These are phyloP conservation scores for Aspergillus ruber DNA, from an alignment of 2,329 filamentous ascomycete species.

Conservation along the genomic window DNA sequence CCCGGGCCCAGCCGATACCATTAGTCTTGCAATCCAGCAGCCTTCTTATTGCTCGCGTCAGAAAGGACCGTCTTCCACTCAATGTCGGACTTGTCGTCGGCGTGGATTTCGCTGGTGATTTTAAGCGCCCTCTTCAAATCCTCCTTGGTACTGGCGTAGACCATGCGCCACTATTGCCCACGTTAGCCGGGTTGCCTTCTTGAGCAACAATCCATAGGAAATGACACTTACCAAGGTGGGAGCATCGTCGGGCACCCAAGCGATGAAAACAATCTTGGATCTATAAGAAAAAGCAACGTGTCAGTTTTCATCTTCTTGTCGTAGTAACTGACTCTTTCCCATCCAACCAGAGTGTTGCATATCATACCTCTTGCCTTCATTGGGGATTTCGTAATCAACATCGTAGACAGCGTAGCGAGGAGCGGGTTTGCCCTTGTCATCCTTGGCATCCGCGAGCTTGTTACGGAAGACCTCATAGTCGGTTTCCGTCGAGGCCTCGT, in stretches of 20 bases:
- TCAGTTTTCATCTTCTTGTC: conserved; percentile 8
- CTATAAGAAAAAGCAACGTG: conserved; percentile 19
- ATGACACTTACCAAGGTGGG: conserved; percentile 33
- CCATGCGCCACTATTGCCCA: conserved; percentile 39
- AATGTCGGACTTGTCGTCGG: conserved; percentile 36
- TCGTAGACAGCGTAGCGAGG: conserved; percentile 47
- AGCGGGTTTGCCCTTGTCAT: conserved; percentile 37
- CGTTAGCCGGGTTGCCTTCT: conserved; percentile 7
- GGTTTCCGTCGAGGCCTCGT: conserved; percentile 37
- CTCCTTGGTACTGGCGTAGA: conserved; percentile 46
- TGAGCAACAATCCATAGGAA: neutral
- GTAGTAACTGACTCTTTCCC: neutral
- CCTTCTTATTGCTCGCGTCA: conserved; percentile 38
- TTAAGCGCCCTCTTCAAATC: conserved; percentile 45
- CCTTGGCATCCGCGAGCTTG: conserved; percentile 38
- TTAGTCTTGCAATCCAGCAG: conserved; percentile 26
- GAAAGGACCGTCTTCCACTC: conserved; percentile 36
- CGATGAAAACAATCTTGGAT: conserved; percentile 48
- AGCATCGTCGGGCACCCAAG: conserved; percentile 38
- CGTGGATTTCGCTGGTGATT: conserved; percentile 35
- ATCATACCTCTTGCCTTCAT: conserved; percentile 44
- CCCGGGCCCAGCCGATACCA: conserved; percentile 31
- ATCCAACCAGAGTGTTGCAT: neutral
- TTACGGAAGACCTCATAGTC: conserved; percentile 45
- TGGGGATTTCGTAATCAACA: conserved; percentile 44